These are phyloP conservation scores for Pythium vanterpoolii DNA, from an alignment of 352 stramenopile genomes.

Conservation along the genomic window DNA sequence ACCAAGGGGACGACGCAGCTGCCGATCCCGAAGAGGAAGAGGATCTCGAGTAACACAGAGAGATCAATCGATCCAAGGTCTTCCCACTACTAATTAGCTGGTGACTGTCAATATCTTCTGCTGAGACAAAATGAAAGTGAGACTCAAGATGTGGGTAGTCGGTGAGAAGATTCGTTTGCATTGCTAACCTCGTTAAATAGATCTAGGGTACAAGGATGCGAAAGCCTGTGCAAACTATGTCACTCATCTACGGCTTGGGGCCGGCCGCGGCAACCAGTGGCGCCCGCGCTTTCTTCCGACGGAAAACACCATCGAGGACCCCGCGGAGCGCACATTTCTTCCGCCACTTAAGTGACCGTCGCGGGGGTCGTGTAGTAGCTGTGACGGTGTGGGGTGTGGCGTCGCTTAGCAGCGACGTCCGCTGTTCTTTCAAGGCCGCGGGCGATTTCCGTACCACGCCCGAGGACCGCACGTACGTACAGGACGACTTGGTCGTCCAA, in stretches of 20 bases:
- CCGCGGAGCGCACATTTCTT: slow-evolving; percentile 23
- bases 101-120: no score
- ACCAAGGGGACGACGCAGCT: not conserved
- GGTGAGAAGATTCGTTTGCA: no score
- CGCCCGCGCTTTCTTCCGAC: slow-evolving; percentile 25
- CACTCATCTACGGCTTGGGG: not conserved
- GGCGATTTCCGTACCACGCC: slow-evolving; percentile 1
- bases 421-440: slow-evolving; percentile 19
- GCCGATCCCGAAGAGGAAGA: slow-evolving; percentile 6
- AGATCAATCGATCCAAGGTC: no score
- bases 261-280: not conserved
- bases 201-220: slow-evolving; percentile 20
- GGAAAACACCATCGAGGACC: slow-evolving; percentile 28
- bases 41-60: no score
- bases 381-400: not conserved
- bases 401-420: slow-evolving; percentile 2
- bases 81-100: no score
- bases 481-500: slow-evolving; percentile 11
- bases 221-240: no score
- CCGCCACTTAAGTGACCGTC: slow-evolving; percentile 10
- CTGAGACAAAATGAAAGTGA: no score
- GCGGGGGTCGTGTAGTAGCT: not conserved
- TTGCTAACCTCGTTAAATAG: no score
- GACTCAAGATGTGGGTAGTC: no score
- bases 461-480: slow-evolving; percentile 15